Evolutionary conservation across 179 eudicot genomes (phyloP).

Genomic region (Silene noctiflora): DNA sequence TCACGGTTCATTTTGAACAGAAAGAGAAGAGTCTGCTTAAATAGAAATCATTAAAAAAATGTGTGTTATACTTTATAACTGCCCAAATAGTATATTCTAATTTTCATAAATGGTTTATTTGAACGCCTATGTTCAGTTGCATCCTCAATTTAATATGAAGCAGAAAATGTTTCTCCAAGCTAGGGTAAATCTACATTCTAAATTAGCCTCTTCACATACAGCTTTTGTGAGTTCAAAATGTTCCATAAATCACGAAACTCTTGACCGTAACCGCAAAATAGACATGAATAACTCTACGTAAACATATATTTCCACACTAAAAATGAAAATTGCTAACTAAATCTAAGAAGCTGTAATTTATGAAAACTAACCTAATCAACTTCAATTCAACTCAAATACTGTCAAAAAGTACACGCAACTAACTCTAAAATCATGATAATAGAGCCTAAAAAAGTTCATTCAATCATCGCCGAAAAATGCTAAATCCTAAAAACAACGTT

Average conservation of each 20-base stretch:
- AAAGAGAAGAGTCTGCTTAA: not conserved
- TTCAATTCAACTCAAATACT: not conserved
- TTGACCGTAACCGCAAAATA: too few relatives aligned
- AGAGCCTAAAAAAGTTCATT: not conserved
- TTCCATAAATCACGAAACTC: too few relatives aligned
- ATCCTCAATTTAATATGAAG: not conserved
- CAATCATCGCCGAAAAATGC: not conserved
- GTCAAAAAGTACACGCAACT: not conserved
- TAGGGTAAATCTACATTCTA: not conserved
- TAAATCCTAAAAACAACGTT: not conserved
- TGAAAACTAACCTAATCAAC: not conserved
- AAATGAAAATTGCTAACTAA: not conserved
- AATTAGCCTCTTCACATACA: not conserved
- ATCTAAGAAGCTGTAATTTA: not conserved
- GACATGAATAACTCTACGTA: too few relatives aligned
- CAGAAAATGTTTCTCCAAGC: not conserved
- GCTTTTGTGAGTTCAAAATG: too few relatives aligned
- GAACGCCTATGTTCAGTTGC: not conserved
- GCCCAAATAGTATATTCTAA: not conserved
- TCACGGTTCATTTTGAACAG: not conserved
- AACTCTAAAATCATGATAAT: not conserved
- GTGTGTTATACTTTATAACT: not conserved
- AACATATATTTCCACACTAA: not conserved
- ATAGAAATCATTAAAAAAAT: not conserved
- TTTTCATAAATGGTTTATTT: not conserved